These are phyloP conservation scores for Populus ilicifolia DNA, from an alignment of 345 rosid genomes.

Conservation along the genomic window DNA sequence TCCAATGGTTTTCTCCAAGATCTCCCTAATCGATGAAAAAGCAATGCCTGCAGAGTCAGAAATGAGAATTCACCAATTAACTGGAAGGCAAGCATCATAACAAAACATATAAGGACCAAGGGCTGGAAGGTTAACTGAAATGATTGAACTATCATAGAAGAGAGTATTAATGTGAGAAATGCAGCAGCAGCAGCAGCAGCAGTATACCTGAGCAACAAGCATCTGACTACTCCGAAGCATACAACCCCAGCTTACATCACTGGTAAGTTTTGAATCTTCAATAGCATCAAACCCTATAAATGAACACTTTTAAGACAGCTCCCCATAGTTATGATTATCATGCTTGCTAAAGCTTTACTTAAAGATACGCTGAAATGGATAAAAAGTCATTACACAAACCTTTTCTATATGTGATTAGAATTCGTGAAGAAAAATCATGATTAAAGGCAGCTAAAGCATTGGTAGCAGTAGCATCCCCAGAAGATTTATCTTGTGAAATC, in stretches of 20 bases:
- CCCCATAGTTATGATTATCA: not conserved
- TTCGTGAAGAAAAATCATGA: constrained; percentile 72
- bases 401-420: constrained; percentile 79
- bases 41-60: constrained; percentile 55
- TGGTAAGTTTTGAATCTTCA: constrained; percentile 57
- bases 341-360: not conserved
- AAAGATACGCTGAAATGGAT: not conserved
- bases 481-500: constrained; percentile 47
- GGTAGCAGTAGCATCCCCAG: constrained; percentile 32
- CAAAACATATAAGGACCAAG: not conserved
- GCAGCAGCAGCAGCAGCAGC: not conserved
- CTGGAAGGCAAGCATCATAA: not conserved
- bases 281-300: constrained; percentile 68
- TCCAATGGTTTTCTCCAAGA: constrained; percentile 64
- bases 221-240: constrained; percentile 98
- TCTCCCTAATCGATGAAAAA: constrained; percentile 81
- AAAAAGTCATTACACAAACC: constrained; percentile 40
- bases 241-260: constrained; percentile 94
- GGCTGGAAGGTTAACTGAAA: not conserved
- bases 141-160: not conserved
- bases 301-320: constrained; percentile 5
- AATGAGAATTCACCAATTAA: constrained; percentile 6
- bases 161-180: not conserved
- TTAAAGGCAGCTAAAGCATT: constrained; percentile 53
- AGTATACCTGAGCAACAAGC: constrained; percentile 82